Percentiles rank a stretch among this genome's conserved stretches.
phyloP scores from a whole-genome alignment of 2,329 filamentous ascomycete species.

The Ambrosiella cleistominuta region DNA sequence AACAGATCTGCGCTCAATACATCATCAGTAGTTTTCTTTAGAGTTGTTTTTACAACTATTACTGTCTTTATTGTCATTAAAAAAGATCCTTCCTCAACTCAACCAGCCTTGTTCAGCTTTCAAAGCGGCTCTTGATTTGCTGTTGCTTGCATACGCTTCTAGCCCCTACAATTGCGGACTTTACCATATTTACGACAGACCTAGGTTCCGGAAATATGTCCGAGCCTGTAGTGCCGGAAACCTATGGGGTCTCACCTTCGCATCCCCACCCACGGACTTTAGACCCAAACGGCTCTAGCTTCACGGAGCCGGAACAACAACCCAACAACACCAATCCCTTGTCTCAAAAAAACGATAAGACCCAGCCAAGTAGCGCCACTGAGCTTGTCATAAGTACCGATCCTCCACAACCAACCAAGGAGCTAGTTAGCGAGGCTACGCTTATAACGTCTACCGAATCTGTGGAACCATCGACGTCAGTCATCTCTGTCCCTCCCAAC shows the following conservation, averaged over 20 bases:
- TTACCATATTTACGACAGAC: background rate
- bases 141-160: background rate
- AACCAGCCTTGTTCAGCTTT: background rate
- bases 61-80: too few relatives aligned
- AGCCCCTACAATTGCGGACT: too few relatives aligned
- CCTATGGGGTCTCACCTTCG: background rate
- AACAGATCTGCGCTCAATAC: too few relatives aligned
- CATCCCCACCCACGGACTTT: background rate
- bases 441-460: background rate
- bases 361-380: background rate
- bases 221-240: background rate
- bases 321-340: background rate
- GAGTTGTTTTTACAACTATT: too few relatives aligned
- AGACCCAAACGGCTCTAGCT: background rate
- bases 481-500: conserved; percentile 3
- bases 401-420: background rate
- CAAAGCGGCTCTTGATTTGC: background rate
- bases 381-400: background rate
- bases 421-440: background rate
- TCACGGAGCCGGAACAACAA: background rate
- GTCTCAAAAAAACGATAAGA: background rate
- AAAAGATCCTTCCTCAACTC: background rate
- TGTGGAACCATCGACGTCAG: background rate
- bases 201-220: background rate
- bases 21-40: too few relatives aligned